phyloP scores from a whole-genome alignment of 164 flowering plant genomes.

The Chimonanthus salicifolius region DNA sequence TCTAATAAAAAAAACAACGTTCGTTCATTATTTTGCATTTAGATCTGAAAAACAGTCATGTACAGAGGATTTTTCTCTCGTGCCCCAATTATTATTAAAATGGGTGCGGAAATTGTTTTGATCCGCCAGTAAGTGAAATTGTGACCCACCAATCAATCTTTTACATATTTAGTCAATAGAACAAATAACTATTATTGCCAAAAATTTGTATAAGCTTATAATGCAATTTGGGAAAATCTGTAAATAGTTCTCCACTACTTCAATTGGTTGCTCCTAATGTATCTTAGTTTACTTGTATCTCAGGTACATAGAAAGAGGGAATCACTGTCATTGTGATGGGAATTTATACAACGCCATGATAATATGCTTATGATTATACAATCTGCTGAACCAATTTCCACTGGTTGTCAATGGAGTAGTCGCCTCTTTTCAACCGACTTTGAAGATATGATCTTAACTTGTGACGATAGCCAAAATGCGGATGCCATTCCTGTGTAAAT shows the following conservation, averaged over 20 bases:
- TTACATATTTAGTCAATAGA: background rate
- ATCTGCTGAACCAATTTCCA: conserved; percentile 63
- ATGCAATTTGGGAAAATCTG: too few relatives aligned
- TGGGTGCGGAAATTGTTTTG: background rate
- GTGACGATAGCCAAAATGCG: conserved; percentile 64
- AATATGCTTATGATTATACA: conserved; percentile 88
- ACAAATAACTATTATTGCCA: too few relatives aligned
- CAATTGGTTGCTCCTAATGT: background rate
- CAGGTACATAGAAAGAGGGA: conserved; percentile 91
- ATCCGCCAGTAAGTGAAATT: background rate
- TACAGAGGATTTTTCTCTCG: background rate
- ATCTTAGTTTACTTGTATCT: background rate
- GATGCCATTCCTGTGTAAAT: conserved; percentile 82
- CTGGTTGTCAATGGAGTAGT: conserved; percentile 74
- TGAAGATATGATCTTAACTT: conserved; percentile 71
- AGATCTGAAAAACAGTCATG: background rate
- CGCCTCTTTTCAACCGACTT: conserved; percentile 75
- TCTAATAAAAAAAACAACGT: background rate
- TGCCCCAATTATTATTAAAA: too few relatives aligned
- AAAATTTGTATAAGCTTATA: too few relatives aligned
- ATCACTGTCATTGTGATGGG: conserved; percentile 96
- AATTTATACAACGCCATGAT: conserved; percentile 68
- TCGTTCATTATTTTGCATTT: background rate
- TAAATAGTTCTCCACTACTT: background rate
- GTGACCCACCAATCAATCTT: background rate